phyloP scores from a whole-genome alignment of 2,329 filamentous ascomycete species.

The Aspergillus texensis region DNA sequence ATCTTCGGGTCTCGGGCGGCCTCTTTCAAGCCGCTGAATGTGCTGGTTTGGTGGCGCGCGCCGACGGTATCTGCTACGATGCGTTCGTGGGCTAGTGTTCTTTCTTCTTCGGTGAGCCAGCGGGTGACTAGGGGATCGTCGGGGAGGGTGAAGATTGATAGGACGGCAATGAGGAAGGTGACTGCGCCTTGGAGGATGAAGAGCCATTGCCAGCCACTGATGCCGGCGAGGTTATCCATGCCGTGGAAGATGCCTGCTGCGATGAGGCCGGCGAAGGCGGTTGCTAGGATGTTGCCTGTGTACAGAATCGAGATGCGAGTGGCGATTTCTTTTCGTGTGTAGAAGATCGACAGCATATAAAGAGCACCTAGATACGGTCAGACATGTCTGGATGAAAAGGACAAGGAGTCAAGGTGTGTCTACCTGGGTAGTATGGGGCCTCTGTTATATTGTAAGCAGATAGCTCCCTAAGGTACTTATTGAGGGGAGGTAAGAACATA shows the following conservation, averaged over 20 bases:
- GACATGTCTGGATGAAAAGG: background rate
- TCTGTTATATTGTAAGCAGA: slow-evolving; percentile 10
- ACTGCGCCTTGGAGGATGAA: slow-evolving; percentile 54
- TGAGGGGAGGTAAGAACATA: background rate
- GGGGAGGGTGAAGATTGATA: slow-evolving; percentile 45
- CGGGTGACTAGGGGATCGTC: slow-evolving; percentile 47
- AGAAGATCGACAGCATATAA: slow-evolving; percentile 67
- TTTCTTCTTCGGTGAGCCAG: slow-evolving; percentile 28
- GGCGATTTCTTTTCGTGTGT: slow-evolving; percentile 62
- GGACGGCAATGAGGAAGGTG: slow-evolving; percentile 46
- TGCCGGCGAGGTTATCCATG: slow-evolving; percentile 58
- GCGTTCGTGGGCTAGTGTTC: slow-evolving; percentile 47
- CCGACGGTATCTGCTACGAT: slow-evolving; percentile 51
- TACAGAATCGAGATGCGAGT: slow-evolving; percentile 61
- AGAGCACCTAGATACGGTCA: slow-evolving; percentile 42
- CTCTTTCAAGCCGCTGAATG: slow-evolving; percentile 42
- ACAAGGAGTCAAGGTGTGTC: background rate
- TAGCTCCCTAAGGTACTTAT: too few relatives aligned
- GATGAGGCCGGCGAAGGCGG: slow-evolving; percentile 62
- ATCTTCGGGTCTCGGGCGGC: slow-evolving; percentile 36
- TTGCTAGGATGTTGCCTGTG: slow-evolving; percentile 62
- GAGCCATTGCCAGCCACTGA: slow-evolving; percentile 56
- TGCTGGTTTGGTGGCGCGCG: slow-evolving; percentile 43
- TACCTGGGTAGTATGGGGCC: slow-evolving; percentile 58
- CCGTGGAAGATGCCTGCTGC: slow-evolving; percentile 62